phyloP scores from a whole-genome alignment of 345 rosid genomes.

The Gossypium longicalyx region DNA sequence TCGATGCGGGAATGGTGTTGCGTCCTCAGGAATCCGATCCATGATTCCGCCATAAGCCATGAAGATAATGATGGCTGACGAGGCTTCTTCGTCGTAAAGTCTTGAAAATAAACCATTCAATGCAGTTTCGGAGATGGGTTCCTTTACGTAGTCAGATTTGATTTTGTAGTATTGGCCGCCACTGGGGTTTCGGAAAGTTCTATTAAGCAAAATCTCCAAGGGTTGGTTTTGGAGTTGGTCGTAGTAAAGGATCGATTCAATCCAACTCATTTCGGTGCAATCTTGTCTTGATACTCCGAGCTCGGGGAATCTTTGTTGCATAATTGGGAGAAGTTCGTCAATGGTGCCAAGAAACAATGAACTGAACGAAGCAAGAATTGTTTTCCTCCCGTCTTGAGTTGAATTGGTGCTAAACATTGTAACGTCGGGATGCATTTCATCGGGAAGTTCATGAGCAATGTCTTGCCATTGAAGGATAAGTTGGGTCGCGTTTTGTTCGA shows the following conservation, averaged over 20 bases:
- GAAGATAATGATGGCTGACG: background rate
- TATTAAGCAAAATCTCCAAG: background rate
- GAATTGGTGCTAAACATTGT: background rate
- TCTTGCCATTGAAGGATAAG: background rate
- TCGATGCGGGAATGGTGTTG: background rate
- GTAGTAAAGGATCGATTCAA: background rate
- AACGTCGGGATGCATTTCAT: background rate
- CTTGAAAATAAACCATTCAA: background rate
- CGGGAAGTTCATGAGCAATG: background rate
- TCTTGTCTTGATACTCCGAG: background rate
- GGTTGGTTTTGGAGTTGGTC: background rate
- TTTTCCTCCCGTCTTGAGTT: background rate
- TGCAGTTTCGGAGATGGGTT: background rate
- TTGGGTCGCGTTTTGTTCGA: background rate
- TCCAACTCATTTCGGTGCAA: background rate
- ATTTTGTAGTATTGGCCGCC: background rate
- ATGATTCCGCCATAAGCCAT: constrained; percentile 1
- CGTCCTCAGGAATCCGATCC: background rate
- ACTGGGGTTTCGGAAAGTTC: background rate
- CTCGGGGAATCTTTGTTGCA: background rate
- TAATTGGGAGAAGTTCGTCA: background rate
- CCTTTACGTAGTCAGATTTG: constrained; percentile 1
- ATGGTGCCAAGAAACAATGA: background rate
- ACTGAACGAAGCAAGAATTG: background rate
- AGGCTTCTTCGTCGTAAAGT: background rate